Percentiles rank a stretch among this genome's conserved stretches.
phyloP scores from a whole-genome alignment of 768 basidiomycete species.

The Pisolithus orientalis region DNA sequence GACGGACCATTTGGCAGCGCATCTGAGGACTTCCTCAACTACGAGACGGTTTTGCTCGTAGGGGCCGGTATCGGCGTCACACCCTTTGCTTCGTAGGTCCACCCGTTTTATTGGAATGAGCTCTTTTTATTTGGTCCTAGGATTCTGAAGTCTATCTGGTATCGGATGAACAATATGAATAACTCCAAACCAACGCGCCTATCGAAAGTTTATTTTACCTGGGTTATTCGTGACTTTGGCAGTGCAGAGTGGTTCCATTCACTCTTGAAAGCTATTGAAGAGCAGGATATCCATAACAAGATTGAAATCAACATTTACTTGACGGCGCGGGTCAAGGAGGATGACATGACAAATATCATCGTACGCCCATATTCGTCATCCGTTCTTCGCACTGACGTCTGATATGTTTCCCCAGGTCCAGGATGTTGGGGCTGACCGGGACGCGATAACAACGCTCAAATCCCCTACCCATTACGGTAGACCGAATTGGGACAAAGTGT shows the following conservation, averaged over 20 bases:
- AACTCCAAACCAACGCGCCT: conserved; percentile 70
- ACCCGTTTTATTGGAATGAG: neutral
- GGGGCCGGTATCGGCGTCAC: conserved; percentile 97
- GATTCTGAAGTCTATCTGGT: conserved; percentile 90
- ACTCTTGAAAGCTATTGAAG: conserved; percentile 86
- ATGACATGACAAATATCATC: conserved; percentile 91
- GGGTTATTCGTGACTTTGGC: conserved; percentile 93
- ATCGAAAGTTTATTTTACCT: conserved; percentile 89
- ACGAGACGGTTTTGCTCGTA: conserved; percentile 82
- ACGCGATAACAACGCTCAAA: conserved; percentile 82
- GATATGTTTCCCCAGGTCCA: conserved; percentile 44
- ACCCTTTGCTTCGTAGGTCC: conserved; percentile 85
- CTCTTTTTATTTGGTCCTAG: conserved; percentile 29
- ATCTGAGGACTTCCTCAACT: conserved; percentile 86
- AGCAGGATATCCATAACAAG: conserved; percentile 76
- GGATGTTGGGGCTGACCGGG: conserved; percentile 89
- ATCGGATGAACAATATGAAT: conserved; percentile 88
- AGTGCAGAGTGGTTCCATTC: conserved; percentile 93
- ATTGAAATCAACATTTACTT: conserved; percentile 96
- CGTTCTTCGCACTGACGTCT: conserved; percentile 1
- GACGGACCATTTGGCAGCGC: conserved; percentile 95
- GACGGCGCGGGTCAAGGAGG: conserved; percentile 85
- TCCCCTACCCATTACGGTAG: conserved; percentile 92
- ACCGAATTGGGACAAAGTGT: conserved; percentile 80
- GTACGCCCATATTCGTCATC: conserved; percentile 32